These are phyloP conservation scores for Glycine latifolia DNA, from an alignment of 306 rosid genomes.

Conservation along the genomic window DNA sequence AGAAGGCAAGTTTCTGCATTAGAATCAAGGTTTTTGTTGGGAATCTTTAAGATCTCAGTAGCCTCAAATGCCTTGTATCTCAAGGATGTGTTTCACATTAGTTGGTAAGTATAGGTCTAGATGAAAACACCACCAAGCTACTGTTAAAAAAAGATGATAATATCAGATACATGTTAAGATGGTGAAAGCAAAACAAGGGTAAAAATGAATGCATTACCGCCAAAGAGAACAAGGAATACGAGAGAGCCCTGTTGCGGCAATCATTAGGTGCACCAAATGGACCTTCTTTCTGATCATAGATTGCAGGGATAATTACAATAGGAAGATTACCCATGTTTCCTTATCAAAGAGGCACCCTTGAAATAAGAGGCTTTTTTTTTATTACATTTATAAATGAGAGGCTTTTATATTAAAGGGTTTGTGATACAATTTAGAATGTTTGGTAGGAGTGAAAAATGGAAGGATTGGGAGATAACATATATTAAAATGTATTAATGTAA, in stretches of 20 bases:
- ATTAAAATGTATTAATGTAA: neutral
- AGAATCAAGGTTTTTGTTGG: slow-evolving; percentile 54
- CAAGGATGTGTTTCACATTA: slow-evolving; percentile 61
- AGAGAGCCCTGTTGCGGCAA: slow-evolving; percentile 66
- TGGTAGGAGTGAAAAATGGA: slow-evolving; percentile 24
- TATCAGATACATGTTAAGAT: neutral
- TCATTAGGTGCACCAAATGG: slow-evolving; percentile 68
- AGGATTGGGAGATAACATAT: neutral
- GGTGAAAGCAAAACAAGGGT: neutral
- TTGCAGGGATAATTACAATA: slow-evolving; percentile 80
- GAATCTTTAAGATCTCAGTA: slow-evolving; percentile 47
- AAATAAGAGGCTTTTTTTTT: neutral
- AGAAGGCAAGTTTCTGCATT: slow-evolving; percentile 63
- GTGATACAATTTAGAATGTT: neutral
- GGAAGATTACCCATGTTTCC: slow-evolving; percentile 93
- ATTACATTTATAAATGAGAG: neutral
- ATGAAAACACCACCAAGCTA: slow-evolving; percentile 86
- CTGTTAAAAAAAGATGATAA: slow-evolving; percentile 37
- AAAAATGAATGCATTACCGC: slow-evolving; percentile 61
- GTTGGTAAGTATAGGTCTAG: slow-evolving; percentile 84
- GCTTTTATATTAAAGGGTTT: neutral
- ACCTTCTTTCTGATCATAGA: slow-evolving; percentile 70
- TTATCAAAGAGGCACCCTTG: slow-evolving; percentile 39
- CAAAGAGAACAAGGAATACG: slow-evolving; percentile 90
- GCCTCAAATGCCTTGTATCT: slow-evolving; percentile 63